phyloP scores from a whole-genome alignment of 2,329 filamentous ascomycete species.

The Rasamsonia emersonii region DNA sequence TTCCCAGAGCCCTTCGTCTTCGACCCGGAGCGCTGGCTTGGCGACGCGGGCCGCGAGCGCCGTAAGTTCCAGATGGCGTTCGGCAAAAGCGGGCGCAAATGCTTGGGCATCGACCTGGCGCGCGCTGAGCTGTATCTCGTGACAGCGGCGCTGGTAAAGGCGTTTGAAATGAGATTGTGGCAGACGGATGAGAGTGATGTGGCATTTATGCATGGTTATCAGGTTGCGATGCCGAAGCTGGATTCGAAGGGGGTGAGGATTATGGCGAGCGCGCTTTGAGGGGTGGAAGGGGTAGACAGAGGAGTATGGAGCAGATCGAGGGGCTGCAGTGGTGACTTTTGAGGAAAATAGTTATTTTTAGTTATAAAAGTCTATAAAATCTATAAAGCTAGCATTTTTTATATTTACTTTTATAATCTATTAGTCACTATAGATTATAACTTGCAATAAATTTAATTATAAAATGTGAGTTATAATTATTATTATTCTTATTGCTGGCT shows the following conservation, averaged over 20 bases:
- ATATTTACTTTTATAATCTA: too few species aligned
- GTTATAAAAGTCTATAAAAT: too few species aligned
- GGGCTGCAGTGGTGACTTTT: too few species aligned
- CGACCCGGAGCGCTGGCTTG: conserved; percentile 35
- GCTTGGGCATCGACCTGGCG: conserved; percentile 33
- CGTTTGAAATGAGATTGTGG: conserved; percentile 20
- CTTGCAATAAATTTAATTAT: too few species aligned
- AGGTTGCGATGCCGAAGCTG: conserved; percentile 17
- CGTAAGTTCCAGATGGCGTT: conserved; percentile 36
- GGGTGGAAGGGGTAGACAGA: too few species aligned
- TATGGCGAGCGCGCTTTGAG: conserved; percentile 4
- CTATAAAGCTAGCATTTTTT: too few species aligned
- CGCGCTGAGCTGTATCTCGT: conserved; percentile 22
- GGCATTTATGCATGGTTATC: conserved; percentile 20
- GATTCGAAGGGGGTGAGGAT: conserved; percentile 18
- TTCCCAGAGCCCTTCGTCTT: conserved; percentile 29
- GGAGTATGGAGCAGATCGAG: too few species aligned
- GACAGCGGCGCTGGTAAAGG: conserved; percentile 16
- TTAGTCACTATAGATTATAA: too few species aligned
- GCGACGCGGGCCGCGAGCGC: conserved; percentile 18
- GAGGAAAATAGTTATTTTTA: too few species aligned
- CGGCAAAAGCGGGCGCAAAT: conserved; percentile 32
- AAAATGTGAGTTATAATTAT: too few species aligned
- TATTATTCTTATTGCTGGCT: too few species aligned
- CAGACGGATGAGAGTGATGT: conserved; percentile 20